Base-by-base conservation (phyloP, 2,329 filamentous ascomycete species). In the Cordyceps javanica region DNA sequence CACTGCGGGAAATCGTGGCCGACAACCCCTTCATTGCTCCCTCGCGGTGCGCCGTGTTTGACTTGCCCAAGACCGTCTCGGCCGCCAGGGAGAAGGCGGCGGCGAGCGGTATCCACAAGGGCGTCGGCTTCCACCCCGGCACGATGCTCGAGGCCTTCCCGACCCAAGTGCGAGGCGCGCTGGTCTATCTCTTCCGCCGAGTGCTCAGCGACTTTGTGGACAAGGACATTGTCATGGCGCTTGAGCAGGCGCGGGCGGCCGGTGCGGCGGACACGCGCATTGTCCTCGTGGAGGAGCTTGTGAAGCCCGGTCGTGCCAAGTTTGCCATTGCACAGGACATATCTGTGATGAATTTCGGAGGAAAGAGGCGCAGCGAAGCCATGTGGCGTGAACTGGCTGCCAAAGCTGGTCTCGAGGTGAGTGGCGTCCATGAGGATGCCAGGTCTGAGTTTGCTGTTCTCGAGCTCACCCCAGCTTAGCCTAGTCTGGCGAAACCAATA, bases 171-270 rank as follows among this genome's bases (percentile, higher is more conserved):
- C 44, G 26, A 11, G 55, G 45, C 8, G 55, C 55, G n/a, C n/a
- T 9, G 11, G 32, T 57, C 7, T 57, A 49, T 25, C 55, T 42
- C 14, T 21, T 57, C 11, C 55, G 55, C 23, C 48, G 55, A 4
- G 38, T 58, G 13, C 55, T 58, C 45, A 58, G 45, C 55, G 55
- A 52, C 23, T 58, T 58, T 41, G n/a, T 36, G 2, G 55, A 58
- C 23, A 36, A 42, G 6, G 55, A 58, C 34, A 25, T 57, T 6
- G 19, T 57, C 3, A 30, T 21, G n/a, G 42, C 42, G 10, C 46
- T 48, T 30, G 19, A 14, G 28, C n/a, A 9, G 10, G 45, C 30
- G 3, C 9, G 45, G 23, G 45, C 41, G 19, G 55, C 55, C 23
- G 26, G 21, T 3, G 44, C 42, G 19, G 19, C 55, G 6, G 23